A percentile compares a stretch with the other conserved stretches of the same genome.
Evolutionary conservation across 2,329 filamentous ascomycete genomes (phyloP).

Genomic region (Alternaria metachromatica): DNA sequence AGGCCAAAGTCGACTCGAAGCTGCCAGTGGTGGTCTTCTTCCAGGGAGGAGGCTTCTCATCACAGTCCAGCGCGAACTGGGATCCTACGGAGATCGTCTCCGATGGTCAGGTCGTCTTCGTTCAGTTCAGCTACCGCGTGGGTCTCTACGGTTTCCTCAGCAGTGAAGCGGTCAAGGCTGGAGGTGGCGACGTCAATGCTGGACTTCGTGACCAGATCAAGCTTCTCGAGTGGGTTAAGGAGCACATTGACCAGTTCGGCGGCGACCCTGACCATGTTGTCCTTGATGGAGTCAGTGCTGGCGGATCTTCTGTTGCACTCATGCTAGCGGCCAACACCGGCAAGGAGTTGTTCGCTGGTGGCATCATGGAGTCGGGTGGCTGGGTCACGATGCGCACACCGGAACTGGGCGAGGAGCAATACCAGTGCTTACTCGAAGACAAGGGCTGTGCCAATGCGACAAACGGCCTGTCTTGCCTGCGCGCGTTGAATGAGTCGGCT

Average conservation of each 20-base stretch:
- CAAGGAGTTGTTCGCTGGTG: conserved; percentile 58
- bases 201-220: conserved; percentile 75
- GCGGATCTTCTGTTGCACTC: conserved; percentile 54
- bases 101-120: conserved; percentile 68
- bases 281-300: conserved; percentile 72
- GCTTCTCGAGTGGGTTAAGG: conserved; percentile 72
- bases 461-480: conserved; percentile 57
- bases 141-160: conserved; percentile 76
- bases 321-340: conserved; percentile 50
- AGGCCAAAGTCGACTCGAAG: conserved; percentile 57
- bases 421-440: conserved; percentile 59
- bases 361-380: conserved; percentile 61
- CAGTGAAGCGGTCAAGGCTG: conserved; percentile 58
- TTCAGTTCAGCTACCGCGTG: conserved; percentile 79
- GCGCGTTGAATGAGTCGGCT: conserved; percentile 50
- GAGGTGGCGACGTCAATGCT: conserved; percentile 66
- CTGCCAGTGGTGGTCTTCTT: conserved; percentile 71
- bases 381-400: conserved; percentile 59
- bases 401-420: conserved; percentile 58
- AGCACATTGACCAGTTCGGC: conserved; percentile 70
- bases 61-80: conserved; percentile 58
- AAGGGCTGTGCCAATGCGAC: conserved; percentile 53
- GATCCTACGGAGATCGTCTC: conserved; percentile 70
- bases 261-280: conserved; percentile 72
- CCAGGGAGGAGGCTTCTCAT: conserved; percentile 56